A percentile compares a stretch with the other conserved stretches of the same genome.
Conservation (phyloP, 805 yeast genomes). For the Kuraishia borneana region DNA sequence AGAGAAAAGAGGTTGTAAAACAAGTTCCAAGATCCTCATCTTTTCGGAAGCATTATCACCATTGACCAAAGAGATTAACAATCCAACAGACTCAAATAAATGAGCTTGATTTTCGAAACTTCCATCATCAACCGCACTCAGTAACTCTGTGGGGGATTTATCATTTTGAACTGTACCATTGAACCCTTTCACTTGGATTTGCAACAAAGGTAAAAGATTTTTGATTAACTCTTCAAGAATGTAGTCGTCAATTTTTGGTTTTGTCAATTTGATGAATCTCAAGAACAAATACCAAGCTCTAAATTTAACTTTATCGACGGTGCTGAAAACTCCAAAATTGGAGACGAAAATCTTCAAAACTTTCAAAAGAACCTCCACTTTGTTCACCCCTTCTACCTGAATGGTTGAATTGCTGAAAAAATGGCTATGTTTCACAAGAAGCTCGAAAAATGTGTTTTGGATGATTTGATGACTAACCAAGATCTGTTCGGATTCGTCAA, state of each 20-base stretch:
- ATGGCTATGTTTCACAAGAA: conserved; percentile 68
- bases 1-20: conserved; percentile 66
- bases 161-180: conserved; percentile 7
- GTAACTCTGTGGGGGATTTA: background rate
- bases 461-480: conserved; percentile 68
- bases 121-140: conserved; percentile 33
- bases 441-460: conserved; percentile 74
- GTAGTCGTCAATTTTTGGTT: conserved; percentile 44
- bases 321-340: conserved; percentile 71
- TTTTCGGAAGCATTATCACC: conserved; percentile 30
- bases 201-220: conserved; percentile 52
- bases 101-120: conserved; percentile 71
- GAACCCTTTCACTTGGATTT: conserved; percentile 32
- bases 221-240: conserved; percentile 46
- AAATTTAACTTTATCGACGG: conserved; percentile 59
- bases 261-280: conserved; percentile 69
- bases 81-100: conserved; percentile 78
- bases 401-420: conserved; percentile 37
- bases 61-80: conserved; percentile 45
- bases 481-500: conserved; percentile 21
- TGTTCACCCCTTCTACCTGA: conserved; percentile 26
- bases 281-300: conserved; percentile 88
- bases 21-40: conserved; percentile 43
- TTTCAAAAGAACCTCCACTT: conserved; percentile 41
- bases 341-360: conserved; percentile 73